Evolutionary conservation across 2,329 filamentous ascomycete genomes (phyloP).

Genomic region (Alternaria brassicae): DNA sequence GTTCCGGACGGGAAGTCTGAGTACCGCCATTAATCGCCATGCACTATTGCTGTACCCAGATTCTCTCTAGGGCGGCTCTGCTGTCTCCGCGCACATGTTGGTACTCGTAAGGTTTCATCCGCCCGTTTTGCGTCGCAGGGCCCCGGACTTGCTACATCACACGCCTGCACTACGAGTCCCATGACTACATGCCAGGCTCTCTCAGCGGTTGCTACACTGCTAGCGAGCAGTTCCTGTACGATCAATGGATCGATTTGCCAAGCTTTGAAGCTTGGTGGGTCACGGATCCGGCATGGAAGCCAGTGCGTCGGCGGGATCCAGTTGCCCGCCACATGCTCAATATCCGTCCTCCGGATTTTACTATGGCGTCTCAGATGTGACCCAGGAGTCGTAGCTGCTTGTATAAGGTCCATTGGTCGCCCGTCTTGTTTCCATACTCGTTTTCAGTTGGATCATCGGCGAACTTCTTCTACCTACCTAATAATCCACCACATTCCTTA

Average conservation of each 20-base stretch:
- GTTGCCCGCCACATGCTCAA: slow-evolving; percentile 41
- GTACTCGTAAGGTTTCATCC: slow-evolving; percentile 47
- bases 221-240: slow-evolving; percentile 34
- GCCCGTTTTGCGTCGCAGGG: slow-evolving; percentile 45
- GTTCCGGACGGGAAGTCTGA: slow-evolving; percentile 34
- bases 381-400: slow-evolving; percentile 38
- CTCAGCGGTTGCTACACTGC: slow-evolving; percentile 39
- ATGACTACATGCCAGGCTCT: slow-evolving; percentile 28
- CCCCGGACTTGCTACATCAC: slow-evolving; percentile 49
- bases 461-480: slow-evolving; percentile 45
- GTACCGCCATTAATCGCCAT: slow-evolving; percentile 41
- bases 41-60: slow-evolving; percentile 26
- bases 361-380: slow-evolving; percentile 47
- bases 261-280: slow-evolving; percentile 44
- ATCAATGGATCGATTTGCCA: slow-evolving; percentile 40
- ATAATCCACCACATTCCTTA: slow-evolving; percentile 48
- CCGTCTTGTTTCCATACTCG: slow-evolving; percentile 46
- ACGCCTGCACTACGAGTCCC: slow-evolving; percentile 41
- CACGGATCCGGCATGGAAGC: slow-evolving; percentile 39
- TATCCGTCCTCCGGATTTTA: slow-evolving; percentile 49
- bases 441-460: slow-evolving; percentile 50
- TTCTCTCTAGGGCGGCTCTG: slow-evolving; percentile 36
- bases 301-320: slow-evolving; percentile 43
- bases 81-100: slow-evolving; percentile 43
- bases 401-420: slow-evolving; percentile 51